A percentile compares a stretch with the other conserved stretches of the same genome.
Conservation (phyloP, 2,329 filamentous ascomycete genomes). For the Cladosporium sp. region DNA sequence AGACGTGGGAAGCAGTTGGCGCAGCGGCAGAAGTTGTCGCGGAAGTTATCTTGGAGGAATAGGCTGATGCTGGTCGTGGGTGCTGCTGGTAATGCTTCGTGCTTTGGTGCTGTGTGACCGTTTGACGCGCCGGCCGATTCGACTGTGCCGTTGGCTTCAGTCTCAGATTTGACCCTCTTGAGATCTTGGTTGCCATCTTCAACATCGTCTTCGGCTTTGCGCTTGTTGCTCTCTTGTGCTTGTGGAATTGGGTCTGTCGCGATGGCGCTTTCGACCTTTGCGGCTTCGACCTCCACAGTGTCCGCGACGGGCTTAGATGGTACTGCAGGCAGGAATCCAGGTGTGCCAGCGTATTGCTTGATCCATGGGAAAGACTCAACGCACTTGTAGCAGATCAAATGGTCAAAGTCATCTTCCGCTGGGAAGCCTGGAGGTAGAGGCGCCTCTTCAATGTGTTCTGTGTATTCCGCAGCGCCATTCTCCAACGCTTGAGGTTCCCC, state of each 20-base stretch:
- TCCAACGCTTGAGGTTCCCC: constrained; percentile 32
- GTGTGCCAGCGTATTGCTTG: constrained; percentile 77
- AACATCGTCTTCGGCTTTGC: constrained; percentile 48
- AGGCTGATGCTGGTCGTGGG: constrained; percentile 70
- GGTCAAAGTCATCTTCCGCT: constrained; percentile 82
- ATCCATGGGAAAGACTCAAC: constrained; percentile 88
- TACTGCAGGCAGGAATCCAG: constrained; percentile 77
- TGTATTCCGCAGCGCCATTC: constrained; percentile 48
- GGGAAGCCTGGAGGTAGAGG: constrained; percentile 86
- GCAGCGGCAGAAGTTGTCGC: constrained; percentile 81
- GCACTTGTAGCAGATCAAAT: constrained; percentile 93
- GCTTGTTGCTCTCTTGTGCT: constrained; percentile 39
- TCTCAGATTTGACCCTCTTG: constrained; percentile 34
- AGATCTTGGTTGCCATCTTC: constrained; percentile 30
- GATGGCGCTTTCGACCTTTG: neutral
- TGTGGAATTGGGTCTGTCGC: neutral
- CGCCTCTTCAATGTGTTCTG: constrained; percentile 56
- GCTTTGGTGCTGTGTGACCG: constrained; percentile 23
- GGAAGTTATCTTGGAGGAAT: constrained; percentile 79
- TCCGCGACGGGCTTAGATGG: constrained; percentile 42
- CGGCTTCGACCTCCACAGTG: neutral
- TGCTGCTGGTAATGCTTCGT: constrained; percentile 55
- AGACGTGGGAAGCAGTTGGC: constrained; percentile 75
- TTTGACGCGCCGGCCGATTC: neutral
- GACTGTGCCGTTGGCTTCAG: constrained; percentile 17